Evolutionary conservation across 1,284 basidiomycete genomes (phyloP), one percentile per base, ranked within the genome.

Genomic region (Abortiporus biennis): DNA sequence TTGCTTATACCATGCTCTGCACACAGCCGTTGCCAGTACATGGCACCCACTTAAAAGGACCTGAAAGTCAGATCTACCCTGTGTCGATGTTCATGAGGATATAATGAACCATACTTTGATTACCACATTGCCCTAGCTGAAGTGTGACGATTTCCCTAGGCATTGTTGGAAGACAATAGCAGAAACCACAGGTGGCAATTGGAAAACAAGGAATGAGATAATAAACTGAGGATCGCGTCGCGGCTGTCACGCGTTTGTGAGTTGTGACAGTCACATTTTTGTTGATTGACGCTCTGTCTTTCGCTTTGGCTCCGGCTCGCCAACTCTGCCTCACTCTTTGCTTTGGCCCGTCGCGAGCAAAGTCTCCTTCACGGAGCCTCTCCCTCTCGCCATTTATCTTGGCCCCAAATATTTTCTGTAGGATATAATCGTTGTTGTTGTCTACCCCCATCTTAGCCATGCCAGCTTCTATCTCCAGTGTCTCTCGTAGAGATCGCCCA

Each of bases 1-100:
- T 86, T 86, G 59, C 80, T 92, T 68, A 97, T 97, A 19, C 94
- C 94, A 59, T 97, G 93, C 66, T 97, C 93, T 15, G 90, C 88
- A 54, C 94, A 97, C 19, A 97, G 78, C 42, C 92, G 85, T 55
- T 95, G 92, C 93, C 92, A 97, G 68, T 89, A 97, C 50, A 90
- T 85, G 44, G 88, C 83, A 40, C 87, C 87, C 82, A 92, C 89
- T 90, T 55, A 27, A 45, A 42, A 53, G 27, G 21, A 52, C 25
- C 41, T 54, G 34, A 45, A 43, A 45, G 49, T 57, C 49, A 53
- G 49, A 49, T 45, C 32, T 34, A 44, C 23, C 19, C 27, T 31
- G 25, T 40, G 38, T 41, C 45, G 44, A 37, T 32, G 36, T 25
- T 36, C 36, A 31, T 41, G 47, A 41, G 33, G 29, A 37, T 27